These are phyloP conservation scores for Castanea crenata DNA, from an alignment of 306 rosid genomes.

Conservation along the genomic window DNA sequence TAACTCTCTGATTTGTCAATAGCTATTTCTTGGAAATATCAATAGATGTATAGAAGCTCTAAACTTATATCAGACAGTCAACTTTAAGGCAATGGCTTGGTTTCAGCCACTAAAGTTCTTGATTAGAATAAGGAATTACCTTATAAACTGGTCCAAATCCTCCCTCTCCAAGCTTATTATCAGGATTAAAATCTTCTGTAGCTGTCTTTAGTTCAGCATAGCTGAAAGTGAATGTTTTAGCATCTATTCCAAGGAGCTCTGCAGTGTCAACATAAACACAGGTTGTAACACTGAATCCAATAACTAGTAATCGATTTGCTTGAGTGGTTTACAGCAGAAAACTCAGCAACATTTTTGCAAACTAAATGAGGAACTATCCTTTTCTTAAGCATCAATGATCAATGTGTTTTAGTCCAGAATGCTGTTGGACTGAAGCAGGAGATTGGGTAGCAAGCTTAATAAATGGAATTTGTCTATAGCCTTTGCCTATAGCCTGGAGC, in stretches of 20 bases:
- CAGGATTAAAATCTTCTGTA: constrained; percentile 53
- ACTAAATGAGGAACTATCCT: neutral
- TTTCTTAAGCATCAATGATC: neutral
- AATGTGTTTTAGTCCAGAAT: neutral
- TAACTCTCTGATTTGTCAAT: neutral
- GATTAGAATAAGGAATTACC: constrained; percentile 28
- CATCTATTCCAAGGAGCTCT: constrained; percentile 65
- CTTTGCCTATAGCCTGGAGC: neutral
- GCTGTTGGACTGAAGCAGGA: neutral
- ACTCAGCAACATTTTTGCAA: neutral
- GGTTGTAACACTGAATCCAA: neutral
- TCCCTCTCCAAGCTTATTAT: constrained; percentile 75
- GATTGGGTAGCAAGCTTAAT: neutral
- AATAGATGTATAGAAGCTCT: neutral
- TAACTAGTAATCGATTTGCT: neutral
- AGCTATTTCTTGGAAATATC: neutral
- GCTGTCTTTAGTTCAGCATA: constrained; percentile 55
- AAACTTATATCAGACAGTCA: neutral
- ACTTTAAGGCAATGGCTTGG: neutral
- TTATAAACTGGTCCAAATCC: constrained; percentile 86
- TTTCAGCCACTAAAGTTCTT: no score
- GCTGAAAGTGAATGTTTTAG: constrained; percentile 61
- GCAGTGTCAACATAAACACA: constrained; percentile 26
- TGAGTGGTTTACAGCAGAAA: neutral
- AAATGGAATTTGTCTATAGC: neutral